Percentiles rank a stretch among this genome's conserved stretches.
Conservation (phyloP, 2,329 filamentous ascomycete species). For the Salinomyces thailandicus region DNA sequence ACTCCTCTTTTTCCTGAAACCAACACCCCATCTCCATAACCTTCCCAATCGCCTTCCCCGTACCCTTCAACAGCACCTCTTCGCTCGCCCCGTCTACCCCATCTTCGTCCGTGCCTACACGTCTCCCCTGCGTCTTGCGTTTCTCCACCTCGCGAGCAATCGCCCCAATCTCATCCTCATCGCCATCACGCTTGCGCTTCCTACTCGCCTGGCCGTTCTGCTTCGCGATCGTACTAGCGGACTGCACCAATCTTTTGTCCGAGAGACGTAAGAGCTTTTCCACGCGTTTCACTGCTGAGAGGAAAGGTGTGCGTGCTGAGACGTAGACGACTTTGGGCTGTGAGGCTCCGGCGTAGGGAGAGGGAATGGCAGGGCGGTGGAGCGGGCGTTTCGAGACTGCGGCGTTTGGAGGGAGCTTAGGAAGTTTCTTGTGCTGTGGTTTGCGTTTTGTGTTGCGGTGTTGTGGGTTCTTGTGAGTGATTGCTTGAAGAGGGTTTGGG, state of each 20-base stretch:
- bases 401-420: conserved; percentile 23
- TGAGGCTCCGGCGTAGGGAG: conserved; percentile 40
- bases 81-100: conserved; percentile 31
- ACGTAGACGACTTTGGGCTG: conserved; percentile 55
- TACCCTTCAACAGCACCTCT: conserved; percentile 52
- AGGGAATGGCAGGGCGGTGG: conserved; percentile 44
- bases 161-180: conserved; percentile 21
- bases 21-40: conserved; percentile 52
- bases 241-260: conserved; percentile 40
- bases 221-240: conserved; percentile 25
- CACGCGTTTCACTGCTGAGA: conserved; percentile 55
- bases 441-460: neutral
- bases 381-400: conserved; percentile 47
- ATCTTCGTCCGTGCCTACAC: conserved; percentile 18
- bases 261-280: conserved; percentile 51
- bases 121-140: conserved; percentile 21
- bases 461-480: no score
- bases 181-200: conserved; percentile 5
- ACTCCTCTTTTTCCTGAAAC: conserved; percentile 50
- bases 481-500: no score
- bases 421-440: neutral
- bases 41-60: conserved; percentile 56
- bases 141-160: conserved; percentile 29
- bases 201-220: conserved; percentile 8
- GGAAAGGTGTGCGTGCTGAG: conserved; percentile 53